Evolutionary conservation across 2,329 filamentous ascomycete species (phyloP).

Genomic region (Xylariaceae sp.): DNA sequence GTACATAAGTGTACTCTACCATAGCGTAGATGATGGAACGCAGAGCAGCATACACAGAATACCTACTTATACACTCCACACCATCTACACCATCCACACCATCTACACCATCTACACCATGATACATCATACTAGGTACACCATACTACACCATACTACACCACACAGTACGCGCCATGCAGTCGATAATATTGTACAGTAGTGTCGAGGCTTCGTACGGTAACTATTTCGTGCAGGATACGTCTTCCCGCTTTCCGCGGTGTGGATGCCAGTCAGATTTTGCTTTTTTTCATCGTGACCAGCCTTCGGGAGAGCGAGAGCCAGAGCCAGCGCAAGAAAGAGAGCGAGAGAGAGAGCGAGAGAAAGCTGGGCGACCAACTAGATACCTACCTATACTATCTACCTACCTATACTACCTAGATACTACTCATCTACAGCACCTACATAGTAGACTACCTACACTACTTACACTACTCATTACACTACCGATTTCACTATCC

Average conservation of each 20-base stretch:
- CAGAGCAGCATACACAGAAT: neutral
- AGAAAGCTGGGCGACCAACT: too few species aligned
- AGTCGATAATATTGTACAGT: neutral
- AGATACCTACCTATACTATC: too few species aligned
- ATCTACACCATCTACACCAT: too few species aligned
- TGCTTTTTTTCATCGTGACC: slow-evolving; percentile 16
- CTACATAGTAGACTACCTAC: too few species aligned
- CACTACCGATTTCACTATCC: too few species aligned
- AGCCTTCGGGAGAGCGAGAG: slow-evolving; percentile 15
- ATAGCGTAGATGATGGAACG: neutral
- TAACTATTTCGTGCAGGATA: slow-evolving; percentile 19
- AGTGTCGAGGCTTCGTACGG: neutral
- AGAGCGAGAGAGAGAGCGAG: too few species aligned
- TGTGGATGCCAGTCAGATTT: slow-evolving; percentile 24
- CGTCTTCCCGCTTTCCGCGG: slow-evolving; percentile 30
- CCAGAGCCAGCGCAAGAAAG: neutral
- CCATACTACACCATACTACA: too few species aligned
- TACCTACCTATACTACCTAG: too few species aligned
- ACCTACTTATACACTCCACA: neutral
- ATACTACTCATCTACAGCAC: too few species aligned
- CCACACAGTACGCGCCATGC: slow-evolving; percentile 11
- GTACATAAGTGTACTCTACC: neutral
- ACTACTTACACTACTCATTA: too few species aligned
- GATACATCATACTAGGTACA: too few species aligned
- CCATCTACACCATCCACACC: too few species aligned